Evolutionary conservation across 192 early-diverging fungal species (phyloP).

Genomic region (Piromyces finnis): DNA sequence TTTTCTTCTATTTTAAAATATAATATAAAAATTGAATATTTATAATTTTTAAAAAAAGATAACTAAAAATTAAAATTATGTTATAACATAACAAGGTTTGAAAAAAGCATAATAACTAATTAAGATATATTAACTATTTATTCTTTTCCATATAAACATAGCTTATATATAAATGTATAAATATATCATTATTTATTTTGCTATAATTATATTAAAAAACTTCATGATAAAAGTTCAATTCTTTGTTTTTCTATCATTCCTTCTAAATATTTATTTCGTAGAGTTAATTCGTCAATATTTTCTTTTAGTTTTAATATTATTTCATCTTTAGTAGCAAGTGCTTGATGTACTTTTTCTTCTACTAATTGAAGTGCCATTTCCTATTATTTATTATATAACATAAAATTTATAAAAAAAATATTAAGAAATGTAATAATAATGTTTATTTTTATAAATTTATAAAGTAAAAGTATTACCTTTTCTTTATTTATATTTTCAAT

Average conservation of each 20-base stretch:
- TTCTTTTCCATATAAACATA: too few relatives aligned
- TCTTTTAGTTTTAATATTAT: slow-evolving; percentile 9
- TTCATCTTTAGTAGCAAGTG: slow-evolving; percentile 21
- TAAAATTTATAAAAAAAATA: neutral
- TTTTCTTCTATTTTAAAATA: too few relatives aligned
- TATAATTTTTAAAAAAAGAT: too few relatives aligned
- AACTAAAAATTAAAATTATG: too few relatives aligned
- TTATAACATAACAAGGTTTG: too few relatives aligned
- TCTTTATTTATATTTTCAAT: slow-evolving; percentile 13
- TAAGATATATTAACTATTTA: too few relatives aligned
- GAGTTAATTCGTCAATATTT: slow-evolving; percentile 16
- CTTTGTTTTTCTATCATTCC: slow-evolving; percentile 27
- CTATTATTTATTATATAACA: slow-evolving; percentile 2
- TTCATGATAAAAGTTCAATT: slow-evolving; percentile 12
- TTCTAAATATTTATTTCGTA: slow-evolving; percentile 17
- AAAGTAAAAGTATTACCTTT: slow-evolving; percentile 11
- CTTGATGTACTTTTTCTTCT: slow-evolving; percentile 18
- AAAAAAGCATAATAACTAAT: too few relatives aligned
- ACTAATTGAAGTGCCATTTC: slow-evolving; percentile 15
- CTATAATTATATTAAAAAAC: neutral
- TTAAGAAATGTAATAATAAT: neutral
- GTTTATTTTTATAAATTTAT: too few relatives aligned
- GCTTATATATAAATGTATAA: too few relatives aligned
- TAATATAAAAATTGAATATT: too few relatives aligned
- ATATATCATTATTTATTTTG: too few relatives aligned